phyloP scores from a whole-genome alignment of 345 rosid genomes.

The Conringia planisiliqua region DNA sequence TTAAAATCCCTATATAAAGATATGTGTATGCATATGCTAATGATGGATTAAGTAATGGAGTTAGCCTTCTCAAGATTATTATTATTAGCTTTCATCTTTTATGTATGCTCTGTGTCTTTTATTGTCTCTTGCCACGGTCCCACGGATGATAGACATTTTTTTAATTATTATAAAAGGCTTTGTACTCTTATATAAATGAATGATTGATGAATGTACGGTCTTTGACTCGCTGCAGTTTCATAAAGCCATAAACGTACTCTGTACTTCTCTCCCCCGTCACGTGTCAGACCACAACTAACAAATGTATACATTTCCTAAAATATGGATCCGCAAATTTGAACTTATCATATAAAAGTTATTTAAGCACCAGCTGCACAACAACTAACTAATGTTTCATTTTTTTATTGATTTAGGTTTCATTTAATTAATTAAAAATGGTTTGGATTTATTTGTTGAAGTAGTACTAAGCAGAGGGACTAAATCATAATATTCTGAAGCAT shows the following conservation, averaged over 20 bases:
- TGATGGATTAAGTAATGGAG: slow-evolving; percentile 8
- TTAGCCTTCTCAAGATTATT: slow-evolving; percentile 24
- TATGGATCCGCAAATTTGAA: neutral
- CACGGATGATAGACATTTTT: neutral
- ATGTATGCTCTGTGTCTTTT: neutral
- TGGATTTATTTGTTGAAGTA: no score
- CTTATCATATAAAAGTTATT: neutral
- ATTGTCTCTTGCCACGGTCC: neutral
- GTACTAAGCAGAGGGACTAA: no score
- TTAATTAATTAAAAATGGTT: no score
- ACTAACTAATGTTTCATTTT: no score
- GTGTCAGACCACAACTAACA: neutral
- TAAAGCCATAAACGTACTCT: no score
- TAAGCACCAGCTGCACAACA: no score
- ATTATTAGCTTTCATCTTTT: neutral
- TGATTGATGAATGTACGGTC: slow-evolving; percentile 1
- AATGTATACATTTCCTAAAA: neutral
- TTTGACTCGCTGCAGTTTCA: neutral
- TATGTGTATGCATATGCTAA: neutral
- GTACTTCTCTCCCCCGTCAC: neutral
- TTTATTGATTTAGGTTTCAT: no score
- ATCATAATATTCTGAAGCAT: no score
- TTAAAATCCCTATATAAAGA: neutral
- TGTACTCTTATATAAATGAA: neutral
- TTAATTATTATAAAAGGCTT: neutral